Evolutionary conservation across 2,329 filamentous ascomycete species (phyloP).

Genomic region (Fusarium secorum): DNA sequence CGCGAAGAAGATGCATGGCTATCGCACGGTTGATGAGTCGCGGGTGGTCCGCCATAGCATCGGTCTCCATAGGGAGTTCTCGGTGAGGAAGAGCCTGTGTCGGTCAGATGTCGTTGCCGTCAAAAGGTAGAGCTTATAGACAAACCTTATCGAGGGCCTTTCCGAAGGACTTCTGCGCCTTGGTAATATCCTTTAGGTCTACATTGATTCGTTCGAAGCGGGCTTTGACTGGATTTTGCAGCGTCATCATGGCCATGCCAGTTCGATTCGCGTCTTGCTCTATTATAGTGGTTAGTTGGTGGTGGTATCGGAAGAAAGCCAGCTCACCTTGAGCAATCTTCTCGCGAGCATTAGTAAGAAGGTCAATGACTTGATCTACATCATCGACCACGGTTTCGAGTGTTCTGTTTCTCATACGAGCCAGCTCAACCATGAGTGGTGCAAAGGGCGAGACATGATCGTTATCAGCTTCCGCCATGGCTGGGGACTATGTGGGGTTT

Average conservation of each 20-base stretch:
- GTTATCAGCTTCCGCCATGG: conserved; percentile 48
- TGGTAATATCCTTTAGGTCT: conserved; percentile 83
- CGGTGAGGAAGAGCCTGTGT: conserved; percentile 55
- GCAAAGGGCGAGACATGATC: conserved; percentile 56
- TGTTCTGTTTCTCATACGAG: conserved; percentile 72
- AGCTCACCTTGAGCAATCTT: conserved; percentile 71
- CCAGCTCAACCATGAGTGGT: conserved; percentile 75
- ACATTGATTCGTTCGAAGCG: conserved; percentile 82
- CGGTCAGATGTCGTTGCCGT: conserved; percentile 22
- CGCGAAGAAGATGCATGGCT: conserved; percentile 93
- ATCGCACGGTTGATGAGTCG: conserved; percentile 90
- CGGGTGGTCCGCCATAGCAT: conserved; percentile 78
- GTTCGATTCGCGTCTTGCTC: conserved; percentile 63
- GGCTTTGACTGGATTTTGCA: conserved; percentile 85
- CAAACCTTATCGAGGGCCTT: conserved; percentile 83
- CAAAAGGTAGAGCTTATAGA: neutral
- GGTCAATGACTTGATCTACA: conserved; percentile 83
- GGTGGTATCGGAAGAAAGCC: neutral
- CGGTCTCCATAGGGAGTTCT: conserved; percentile 78
- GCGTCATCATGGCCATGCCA: conserved; percentile 77
- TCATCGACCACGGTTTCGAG: conserved; percentile 76
- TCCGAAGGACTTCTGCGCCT: conserved; percentile 81
- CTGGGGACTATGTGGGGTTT: conserved; percentile 12
- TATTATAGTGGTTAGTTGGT: conserved; percentile 27
- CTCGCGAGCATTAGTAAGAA: conserved; percentile 76